Evolutionary conservation across 2,329 filamentous ascomycete species (phyloP), one percentile per base, ranked within the genome.

Genomic region (Boeremia lycopersici): DNA sequence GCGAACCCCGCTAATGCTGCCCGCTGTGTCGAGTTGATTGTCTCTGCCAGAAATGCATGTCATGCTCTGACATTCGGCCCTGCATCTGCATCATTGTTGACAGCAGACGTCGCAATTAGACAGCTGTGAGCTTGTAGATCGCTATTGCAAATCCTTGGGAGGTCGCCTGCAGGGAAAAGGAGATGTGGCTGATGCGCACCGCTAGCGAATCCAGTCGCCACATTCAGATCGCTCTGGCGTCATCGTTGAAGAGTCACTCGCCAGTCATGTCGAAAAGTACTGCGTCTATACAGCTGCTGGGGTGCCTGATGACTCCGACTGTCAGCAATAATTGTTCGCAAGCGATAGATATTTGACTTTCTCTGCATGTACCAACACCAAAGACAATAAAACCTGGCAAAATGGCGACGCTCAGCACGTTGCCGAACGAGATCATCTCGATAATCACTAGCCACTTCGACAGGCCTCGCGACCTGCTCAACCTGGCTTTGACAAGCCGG

Each of bases 371-470:
- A 30, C 11, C 28, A 26, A 36, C 29, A 39, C 25, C n/a, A 19
- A 7, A 26, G 26, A 6, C 15, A 49, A 42, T n/a, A 17, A 28
- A 5, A 26, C 25, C 8, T 4, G 29, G 30, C 19, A 25, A 39
- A 12, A 71, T 69, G 67, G 57, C 62, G 43, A 53, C 57, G 8
- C 63, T 73, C 42, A 57, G 60, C 31, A 57, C 54, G 13, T 61
- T 74, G 17, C 71, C 71, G 8, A 72, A 71, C 44, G 71, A 74
- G 53, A 62, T 74, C 8, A 64, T 74, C 12, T 70, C 68, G 13
- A 60, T 71, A 11, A 62, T 74, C 28, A 52, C 68, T 2, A 63
- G 25, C n/a, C 61, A 71, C 47, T 57, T 74, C 8, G 69, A 72
- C 12, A 62, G 60, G 28, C 67, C 71, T 5, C 48, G 42, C 40